Evolutionary conservation across 106 monocot species (phyloP).

Genomic region (Ottelia alismoides): DNA sequence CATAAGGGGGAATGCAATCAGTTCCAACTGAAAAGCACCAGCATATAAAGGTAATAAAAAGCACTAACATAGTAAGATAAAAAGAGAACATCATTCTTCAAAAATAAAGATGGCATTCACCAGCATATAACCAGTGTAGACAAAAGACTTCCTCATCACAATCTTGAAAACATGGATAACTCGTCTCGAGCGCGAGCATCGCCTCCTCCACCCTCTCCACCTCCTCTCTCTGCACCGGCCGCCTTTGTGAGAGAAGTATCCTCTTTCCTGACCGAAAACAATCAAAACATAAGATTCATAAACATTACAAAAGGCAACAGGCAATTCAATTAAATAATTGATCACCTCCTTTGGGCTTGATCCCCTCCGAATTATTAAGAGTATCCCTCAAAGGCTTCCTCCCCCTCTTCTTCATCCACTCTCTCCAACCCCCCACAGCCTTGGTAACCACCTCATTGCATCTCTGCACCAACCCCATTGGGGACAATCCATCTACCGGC

Average conservation of each 20-base stretch:
- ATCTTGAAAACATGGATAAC: background rate
- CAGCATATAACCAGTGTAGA: conserved; percentile 1
- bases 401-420: background rate
- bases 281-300: too few species aligned
- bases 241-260: background rate
- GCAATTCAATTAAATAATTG: background rate
- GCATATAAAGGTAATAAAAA: too few species aligned
- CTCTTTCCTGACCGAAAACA: too few species aligned
- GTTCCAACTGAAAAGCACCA: too few species aligned
- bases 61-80: too few species aligned
- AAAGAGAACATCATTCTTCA: too few species aligned
- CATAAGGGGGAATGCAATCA: too few species aligned
- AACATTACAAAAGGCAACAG: background rate
- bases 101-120: too few species aligned
- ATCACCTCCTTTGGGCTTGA: background rate
- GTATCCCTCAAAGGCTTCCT: background rate
- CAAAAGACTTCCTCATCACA: conserved; percentile 1
- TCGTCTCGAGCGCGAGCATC: background rate
- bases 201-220: conserved; percentile 1
- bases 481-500: background rate
- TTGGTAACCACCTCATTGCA: background rate
- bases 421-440: background rate
- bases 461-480: background rate
- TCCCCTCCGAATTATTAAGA: background rate
- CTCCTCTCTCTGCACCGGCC: conserved; percentile 1